A percentile compares a stretch with the other conserved stretches of the same genome.
Conservation (phyloP, 805 yeast species). For the Scheffersomyces coipomensis region DNA sequence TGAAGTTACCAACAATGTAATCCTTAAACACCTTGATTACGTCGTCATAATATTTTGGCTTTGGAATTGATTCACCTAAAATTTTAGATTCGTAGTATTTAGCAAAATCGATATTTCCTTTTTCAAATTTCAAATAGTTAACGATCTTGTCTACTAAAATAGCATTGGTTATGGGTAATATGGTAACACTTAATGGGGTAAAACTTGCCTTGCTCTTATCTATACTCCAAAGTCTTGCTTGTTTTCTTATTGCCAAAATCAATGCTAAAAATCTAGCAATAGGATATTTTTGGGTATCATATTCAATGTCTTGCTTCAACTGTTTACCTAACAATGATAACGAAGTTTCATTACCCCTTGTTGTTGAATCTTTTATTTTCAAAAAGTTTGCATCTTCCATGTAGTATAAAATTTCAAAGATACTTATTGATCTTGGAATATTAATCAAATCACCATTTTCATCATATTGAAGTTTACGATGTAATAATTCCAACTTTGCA, state of each 20-base stretch:
- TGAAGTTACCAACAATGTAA: slow-evolving; percentile 54
- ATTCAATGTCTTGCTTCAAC: slow-evolving; percentile 7
- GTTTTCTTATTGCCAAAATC: slow-evolving; percentile 49
- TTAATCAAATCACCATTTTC: slow-evolving; percentile 27
- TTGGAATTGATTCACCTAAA: slow-evolving; percentile 2
- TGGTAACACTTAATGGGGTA: slow-evolving; percentile 31
- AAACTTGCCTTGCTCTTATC: slow-evolving; percentile 23
- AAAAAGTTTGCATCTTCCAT: slow-evolving; percentile 7
- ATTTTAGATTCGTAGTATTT: slow-evolving; percentile 13
- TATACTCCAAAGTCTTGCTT: slow-evolving; percentile 44
- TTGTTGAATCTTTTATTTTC: background rate
- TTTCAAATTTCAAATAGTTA: slow-evolving; percentile 16
- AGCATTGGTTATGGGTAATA: slow-evolving; percentile 24
- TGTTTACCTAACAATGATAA: slow-evolving; percentile 9
- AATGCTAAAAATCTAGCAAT: slow-evolving; percentile 37
- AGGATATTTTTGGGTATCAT: slow-evolving; percentile 10
- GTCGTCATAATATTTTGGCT: slow-evolving; percentile 24
- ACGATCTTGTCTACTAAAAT: slow-evolving; percentile 12
- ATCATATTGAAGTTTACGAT: slow-evolving; percentile 43
- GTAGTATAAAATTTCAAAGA: slow-evolving; percentile 30
- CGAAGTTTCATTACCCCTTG: background rate
- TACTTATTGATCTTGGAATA: slow-evolving; percentile 29
- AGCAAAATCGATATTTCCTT: slow-evolving; percentile 19
- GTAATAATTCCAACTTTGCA: slow-evolving; percentile 44
- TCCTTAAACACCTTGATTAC: slow-evolving; percentile 49